A percentile compares a stretch with the other conserved stretches of the same genome.
These are phyloP conservation scores for Pichia sp. DNA, from an alignment of 1,139 yeast species.

Conservation along the genomic window DNA sequence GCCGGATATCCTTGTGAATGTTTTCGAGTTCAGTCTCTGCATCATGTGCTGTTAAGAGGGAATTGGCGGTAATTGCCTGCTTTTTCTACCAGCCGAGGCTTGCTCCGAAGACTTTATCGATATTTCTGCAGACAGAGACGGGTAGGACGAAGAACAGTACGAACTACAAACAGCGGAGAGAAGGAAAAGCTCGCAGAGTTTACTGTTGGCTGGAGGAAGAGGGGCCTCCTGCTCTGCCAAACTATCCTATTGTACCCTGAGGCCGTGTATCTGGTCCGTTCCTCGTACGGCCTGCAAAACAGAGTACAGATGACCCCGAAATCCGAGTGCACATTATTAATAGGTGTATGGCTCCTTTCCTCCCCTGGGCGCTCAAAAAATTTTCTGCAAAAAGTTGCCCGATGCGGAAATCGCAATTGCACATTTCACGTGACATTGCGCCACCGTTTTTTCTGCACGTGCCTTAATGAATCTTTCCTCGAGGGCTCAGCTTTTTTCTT, in stretches of 20 bases:
- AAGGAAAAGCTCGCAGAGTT: not conserved
- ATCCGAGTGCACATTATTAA: not conserved
- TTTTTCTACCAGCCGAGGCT: not conserved
- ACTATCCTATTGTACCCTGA: not conserved
- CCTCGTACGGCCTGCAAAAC: not conserved
- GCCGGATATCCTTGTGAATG: not conserved
- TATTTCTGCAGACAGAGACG: not conserved
- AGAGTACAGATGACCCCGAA: not conserved
- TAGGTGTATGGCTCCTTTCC: not conserved
- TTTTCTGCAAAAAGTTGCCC: not conserved
- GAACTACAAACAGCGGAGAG: not conserved
- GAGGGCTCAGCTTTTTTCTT: not conserved
- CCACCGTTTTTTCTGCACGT: not conserved
- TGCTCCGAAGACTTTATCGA: not conserved
- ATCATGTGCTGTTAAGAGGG: not conserved
- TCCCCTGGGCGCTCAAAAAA: not conserved
- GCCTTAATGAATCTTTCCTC: not conserved
- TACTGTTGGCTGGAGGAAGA: not conserved
- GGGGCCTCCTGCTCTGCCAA: not conserved
- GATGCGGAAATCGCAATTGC: not conserved
- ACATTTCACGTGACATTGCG: slow-evolving; percentile 3
- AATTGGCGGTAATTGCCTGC: not conserved
- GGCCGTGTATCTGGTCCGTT: not conserved
- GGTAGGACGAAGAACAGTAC: not conserved
- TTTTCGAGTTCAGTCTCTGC: slow-evolving; percentile 1